Percentiles rank a stretch among this genome's conserved stretches.
Conservation (phyloP, 495 filamentous ascomycete genomes). For the Pseudomonodictys pantanalensis region DNA sequence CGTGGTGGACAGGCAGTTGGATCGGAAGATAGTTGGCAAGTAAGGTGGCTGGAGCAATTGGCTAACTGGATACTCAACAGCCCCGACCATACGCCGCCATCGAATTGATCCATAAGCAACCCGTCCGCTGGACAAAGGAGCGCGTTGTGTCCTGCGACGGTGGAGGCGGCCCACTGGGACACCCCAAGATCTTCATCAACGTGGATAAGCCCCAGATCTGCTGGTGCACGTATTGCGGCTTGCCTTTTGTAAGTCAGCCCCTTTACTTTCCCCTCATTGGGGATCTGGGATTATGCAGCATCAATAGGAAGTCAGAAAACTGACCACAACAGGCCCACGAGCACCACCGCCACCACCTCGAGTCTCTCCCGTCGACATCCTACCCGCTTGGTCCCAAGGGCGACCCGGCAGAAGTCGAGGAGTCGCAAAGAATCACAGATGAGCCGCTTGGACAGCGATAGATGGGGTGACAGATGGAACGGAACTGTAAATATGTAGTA, state of each 20-base stretch:
- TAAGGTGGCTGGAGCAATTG: constrained; percentile 8
- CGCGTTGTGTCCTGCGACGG: constrained; percentile 84
- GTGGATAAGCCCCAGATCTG: constrained; percentile 93
- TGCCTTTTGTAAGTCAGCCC: constrained; percentile 76
- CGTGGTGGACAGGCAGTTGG: not conserved
- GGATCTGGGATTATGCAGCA: too few species aligned
- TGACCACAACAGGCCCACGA: constrained; percentile 92
- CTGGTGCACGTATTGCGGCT: constrained; percentile 88
- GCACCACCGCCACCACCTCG: constrained; percentile 74
- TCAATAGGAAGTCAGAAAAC: too few species aligned
- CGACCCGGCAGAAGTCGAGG: constrained; percentile 37
- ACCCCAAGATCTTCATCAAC: constrained; percentile 95
- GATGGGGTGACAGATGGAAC: not conserved
- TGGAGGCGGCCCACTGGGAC: constrained; percentile 86
- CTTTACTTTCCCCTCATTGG: not conserved
- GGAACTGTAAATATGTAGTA: constrained; percentile 24
- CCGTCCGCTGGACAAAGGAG: constrained; percentile 85
- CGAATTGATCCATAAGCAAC: constrained; percentile 92
- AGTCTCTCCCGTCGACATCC: constrained; percentile 71
- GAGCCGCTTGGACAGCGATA: constrained; percentile 46
- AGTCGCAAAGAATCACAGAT: constrained; percentile 40
- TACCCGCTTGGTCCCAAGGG: constrained; percentile 63
- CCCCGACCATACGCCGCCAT: constrained; percentile 86
- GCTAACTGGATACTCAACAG: constrained; percentile 47
- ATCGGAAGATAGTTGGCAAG: not conserved